A percentile compares a stretch with the other conserved stretches of the same genome.
phyloP scores from a whole-genome alignment of 306 rosid species.

The Luffa aegyptiaca region DNA sequence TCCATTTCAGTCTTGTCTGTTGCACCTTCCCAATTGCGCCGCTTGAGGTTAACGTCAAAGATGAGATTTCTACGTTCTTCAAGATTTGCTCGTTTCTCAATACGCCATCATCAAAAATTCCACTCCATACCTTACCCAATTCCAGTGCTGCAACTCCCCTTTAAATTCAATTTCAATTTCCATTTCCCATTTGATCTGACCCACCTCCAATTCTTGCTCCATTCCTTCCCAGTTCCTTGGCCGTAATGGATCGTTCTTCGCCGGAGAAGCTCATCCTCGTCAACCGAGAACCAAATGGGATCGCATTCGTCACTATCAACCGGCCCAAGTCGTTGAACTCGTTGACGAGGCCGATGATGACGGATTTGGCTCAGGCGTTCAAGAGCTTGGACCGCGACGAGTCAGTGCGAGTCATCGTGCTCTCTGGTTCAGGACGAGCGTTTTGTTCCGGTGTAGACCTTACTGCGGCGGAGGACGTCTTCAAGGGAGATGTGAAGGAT shows the following conservation, averaged over 20 bases:
- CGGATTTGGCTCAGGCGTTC: conserved; percentile 57
- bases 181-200: background rate
- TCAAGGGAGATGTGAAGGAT: conserved; percentile 90
- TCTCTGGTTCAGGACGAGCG: conserved; percentile 76
- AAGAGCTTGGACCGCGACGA: conserved; percentile 51
- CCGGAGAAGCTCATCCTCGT: conserved; percentile 52
- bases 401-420: conserved; percentile 53
- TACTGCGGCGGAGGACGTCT: conserved; percentile 71
- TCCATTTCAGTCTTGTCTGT: background rate
- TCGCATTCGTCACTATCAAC: conserved; percentile 64
- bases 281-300: conserved; percentile 37
- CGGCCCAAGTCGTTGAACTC: conserved; percentile 80
- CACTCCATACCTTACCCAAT: background rate
- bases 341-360: conserved; percentile 59
- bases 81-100: background rate
- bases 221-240: background rate
- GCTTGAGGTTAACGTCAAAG: background rate
- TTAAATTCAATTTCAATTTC: background rate
- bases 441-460: conserved; percentile 94
- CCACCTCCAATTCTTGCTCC: background rate
- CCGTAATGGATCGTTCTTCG: conserved; percentile 25
- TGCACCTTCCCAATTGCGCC: background rate
- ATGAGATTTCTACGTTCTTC: background rate
- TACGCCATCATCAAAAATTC: background rate
- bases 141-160: background rate